Base-by-base conservation (phyloP, 2,329 filamentous ascomycete species). In the Cladosporium sp. region DNA sequence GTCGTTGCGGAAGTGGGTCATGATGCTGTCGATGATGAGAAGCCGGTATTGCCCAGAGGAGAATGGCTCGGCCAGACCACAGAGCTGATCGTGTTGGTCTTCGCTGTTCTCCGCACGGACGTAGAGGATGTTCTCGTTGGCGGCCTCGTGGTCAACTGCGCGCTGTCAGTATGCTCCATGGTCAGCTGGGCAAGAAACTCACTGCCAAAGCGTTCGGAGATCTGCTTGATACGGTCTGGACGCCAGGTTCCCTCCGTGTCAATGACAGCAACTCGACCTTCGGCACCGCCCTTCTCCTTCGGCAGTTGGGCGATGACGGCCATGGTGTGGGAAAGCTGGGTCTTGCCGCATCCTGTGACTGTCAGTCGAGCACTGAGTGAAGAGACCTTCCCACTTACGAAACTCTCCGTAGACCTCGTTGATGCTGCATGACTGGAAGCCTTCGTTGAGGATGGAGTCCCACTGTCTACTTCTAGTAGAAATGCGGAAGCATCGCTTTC, bases 391-490 rank as follows among this genome's bases (percentile, higher is more conserved):
- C 1, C 14, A 32, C 60, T 63, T 18, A 63, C 85, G 82, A 70
- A 84, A 88, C 71, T 88, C 85, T 67, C 85, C 85, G 75, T 84
- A 88, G 28, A 87, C 83, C 72, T 88, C 88, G 69, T 85, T 89
- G 74, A 90, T 88, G 72, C 87, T 89, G 85, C 88, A 87, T 51
- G 87, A 90, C 75, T 89, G 86, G 70, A 90, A 90, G 26, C 88
- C 88, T 67, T 88, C 88, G 69, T 85, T 85, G 5, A 91, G 81
- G 65, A 89, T 87, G 18, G 83, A 76, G 74, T 90, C 87, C 65
- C 89, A 86, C 72, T 87, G 85, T 76, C 89, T 89, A 76, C 87
- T 90, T n/a, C 88, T 88, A 21, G 88, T 90, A 26, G 86, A 88
- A 62, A 91, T 87, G 68, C 84, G 85, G 68, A 88, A 82, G 57